Percentiles rank a stretch among this genome's conserved stretches.
phyloP scores from a whole-genome alignment of 164 flowering plant species.

The Piper betle region DNA sequence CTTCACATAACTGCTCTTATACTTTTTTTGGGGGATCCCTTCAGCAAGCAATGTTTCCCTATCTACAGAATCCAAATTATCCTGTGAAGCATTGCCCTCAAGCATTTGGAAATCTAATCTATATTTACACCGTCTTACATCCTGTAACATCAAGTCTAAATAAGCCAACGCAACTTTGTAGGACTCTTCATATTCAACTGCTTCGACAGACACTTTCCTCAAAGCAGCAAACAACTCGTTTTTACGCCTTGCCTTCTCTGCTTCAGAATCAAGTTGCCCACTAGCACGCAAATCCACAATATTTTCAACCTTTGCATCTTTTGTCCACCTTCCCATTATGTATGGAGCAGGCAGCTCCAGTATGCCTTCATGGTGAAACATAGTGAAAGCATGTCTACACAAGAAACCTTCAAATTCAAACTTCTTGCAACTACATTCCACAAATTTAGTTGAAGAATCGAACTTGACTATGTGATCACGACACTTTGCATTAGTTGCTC shows the following conservation, averaged over 20 bases:
- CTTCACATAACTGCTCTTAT: background rate
- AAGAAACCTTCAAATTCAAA: constrained; percentile 1
- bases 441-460: background rate
- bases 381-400: constrained; percentile 1
- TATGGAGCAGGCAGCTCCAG: background rate
- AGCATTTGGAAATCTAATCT: background rate
- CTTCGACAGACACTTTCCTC: background rate
- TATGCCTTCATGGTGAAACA: background rate
- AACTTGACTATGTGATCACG: background rate
- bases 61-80: background rate
- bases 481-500: background rate
- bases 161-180: background rate
- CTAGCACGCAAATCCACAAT: background rate
- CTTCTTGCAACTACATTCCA: background rate
- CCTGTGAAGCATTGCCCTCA: background rate
- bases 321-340: background rate
- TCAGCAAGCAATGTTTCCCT: background rate
- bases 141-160: background rate
- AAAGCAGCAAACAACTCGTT: background rate
- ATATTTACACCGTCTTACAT: background rate
- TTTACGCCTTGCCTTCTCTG: background rate
- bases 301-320: constrained; percentile 1
- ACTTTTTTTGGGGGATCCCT: background rate
- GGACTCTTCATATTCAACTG: constrained; percentile 1
- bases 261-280: background rate